phyloP scores from a whole-genome alignment of 768 basidiomycete genomes.

The Fomitopsis pulvina region DNA sequence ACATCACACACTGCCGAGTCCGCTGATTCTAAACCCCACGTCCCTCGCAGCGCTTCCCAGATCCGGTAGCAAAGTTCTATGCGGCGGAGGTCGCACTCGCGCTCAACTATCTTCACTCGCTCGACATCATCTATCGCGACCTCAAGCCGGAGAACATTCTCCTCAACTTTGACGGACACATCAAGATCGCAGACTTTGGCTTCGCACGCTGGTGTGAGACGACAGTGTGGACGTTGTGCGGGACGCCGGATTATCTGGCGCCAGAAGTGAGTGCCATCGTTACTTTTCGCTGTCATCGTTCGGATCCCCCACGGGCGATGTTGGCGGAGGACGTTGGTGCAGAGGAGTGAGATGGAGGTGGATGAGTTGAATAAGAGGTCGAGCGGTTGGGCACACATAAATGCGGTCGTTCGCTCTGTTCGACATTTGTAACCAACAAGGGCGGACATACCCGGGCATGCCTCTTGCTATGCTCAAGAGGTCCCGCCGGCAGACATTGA shows the following conservation, averaged over 20 bases:
- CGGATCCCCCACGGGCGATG: no score
- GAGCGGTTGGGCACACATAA: no score
- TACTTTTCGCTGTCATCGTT: not conserved
- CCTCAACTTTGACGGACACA: constrained; percentile 89
- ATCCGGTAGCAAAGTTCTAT: constrained; percentile 97
- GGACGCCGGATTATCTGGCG: constrained; percentile 94
- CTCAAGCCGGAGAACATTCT: constrained; percentile 97
- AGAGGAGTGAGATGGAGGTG: no score
- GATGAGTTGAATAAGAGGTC: no score
- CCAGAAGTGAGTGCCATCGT: constrained; percentile 58
- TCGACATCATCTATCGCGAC: constrained; percentile 94
- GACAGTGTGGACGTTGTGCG: constrained; percentile 93
- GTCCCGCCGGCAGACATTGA: not conserved
- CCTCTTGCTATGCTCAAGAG: not conserved
- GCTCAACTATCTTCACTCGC: constrained; percentile 79
- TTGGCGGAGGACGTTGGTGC: no score
- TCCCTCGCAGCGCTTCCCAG: constrained; percentile 90
- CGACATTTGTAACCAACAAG: no score
- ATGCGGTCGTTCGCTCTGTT: no score
- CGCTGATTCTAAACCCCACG: constrained; percentile 1
- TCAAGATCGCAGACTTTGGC: constrained; percentile 96
- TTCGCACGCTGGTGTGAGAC: constrained; percentile 87
- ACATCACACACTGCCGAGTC: not conserved
- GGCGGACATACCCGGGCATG: no score
- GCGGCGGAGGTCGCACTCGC: constrained; percentile 93